phyloP scores from a whole-genome alignment of 2,329 filamentous ascomycete genomes.

The Fusarium transvaalense region DNA sequence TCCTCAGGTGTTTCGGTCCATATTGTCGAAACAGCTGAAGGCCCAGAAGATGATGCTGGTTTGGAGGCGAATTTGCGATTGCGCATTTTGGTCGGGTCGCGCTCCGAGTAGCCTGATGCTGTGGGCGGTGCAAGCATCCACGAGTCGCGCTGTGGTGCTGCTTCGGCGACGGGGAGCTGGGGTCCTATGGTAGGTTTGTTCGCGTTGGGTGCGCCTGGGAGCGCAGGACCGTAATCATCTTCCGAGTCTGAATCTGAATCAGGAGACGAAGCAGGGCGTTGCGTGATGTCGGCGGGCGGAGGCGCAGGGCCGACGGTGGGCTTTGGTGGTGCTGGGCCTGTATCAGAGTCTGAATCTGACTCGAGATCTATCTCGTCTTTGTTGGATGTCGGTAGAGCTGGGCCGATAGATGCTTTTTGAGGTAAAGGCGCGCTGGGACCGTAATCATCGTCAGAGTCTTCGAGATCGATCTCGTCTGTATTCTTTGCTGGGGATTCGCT shows the following conservation, averaged over 20 bases:
- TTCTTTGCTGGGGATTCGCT: constrained; percentile 54
- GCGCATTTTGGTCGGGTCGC: constrained; percentile 85
- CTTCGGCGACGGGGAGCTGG: constrained; percentile 52
- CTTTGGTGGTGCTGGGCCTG: constrained; percentile 55
- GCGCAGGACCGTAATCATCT: constrained; percentile 71
- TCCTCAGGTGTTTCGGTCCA: constrained; percentile 96
- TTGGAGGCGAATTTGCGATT: constrained; percentile 85
- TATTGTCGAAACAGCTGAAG: constrained; percentile 69
- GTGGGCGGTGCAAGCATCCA: constrained; percentile 84
- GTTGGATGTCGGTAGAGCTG: constrained; percentile 49
- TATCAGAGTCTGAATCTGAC: constrained; percentile 54
- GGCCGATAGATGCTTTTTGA: constrained; percentile 39
- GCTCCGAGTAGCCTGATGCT: constrained; percentile 68
- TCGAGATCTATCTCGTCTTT: constrained; percentile 59
- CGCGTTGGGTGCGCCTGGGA: constrained; percentile 62
- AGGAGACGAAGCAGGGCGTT: constrained; percentile 46
- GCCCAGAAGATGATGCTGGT: constrained; percentile 54
- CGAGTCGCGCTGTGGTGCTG: constrained; percentile 77
- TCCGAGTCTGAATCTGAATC: constrained; percentile 61
- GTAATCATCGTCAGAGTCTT: constrained; percentile 58
- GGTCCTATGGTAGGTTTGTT: constrained; percentile 61
- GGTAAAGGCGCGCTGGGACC: constrained; percentile 54
- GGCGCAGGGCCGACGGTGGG: constrained; percentile 50
- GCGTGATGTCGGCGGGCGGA: constrained; percentile 50
- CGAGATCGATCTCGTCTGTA: constrained; percentile 62